Percentiles rank a stretch among this genome's conserved stretches.
phyloP scores from a whole-genome alignment of 129 eudicot species.

The Rutidosis leptorrhynchoides region DNA sequence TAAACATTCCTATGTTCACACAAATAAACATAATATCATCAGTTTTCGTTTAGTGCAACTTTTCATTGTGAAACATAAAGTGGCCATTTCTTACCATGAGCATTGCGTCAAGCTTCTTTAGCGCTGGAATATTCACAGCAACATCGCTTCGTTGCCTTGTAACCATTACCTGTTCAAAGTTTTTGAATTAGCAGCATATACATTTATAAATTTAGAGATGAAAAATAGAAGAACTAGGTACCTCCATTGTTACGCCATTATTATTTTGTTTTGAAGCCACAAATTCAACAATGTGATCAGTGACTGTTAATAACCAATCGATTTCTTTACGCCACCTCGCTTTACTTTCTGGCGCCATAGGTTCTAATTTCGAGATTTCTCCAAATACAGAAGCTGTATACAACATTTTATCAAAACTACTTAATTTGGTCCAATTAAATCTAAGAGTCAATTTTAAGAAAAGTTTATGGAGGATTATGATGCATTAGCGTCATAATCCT shows the following conservation, averaged over 20 bases:
- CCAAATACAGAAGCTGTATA: conserved; percentile 78
- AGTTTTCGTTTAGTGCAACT: neutral
- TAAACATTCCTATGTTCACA: conserved; percentile 54
- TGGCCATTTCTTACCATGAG: conserved; percentile 60
- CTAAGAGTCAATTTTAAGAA: too few relatives aligned
- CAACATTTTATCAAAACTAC: neutral
- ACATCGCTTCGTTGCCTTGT: conserved; percentile 76
- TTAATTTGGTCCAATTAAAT: neutral
- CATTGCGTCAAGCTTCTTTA: conserved; percentile 81
- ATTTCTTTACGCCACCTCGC: conserved; percentile 81
- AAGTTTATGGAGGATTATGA: too few relatives aligned
- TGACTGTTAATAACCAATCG: conserved; percentile 77
- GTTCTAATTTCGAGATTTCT: conserved; percentile 64
- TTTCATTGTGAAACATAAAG: neutral
- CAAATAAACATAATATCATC: conserved; percentile 8
- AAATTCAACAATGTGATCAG: conserved; percentile 82
- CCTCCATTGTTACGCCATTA: conserved; percentile 81
- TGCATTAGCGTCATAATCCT: too few relatives aligned
- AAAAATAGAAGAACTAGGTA: conserved; percentile 17
- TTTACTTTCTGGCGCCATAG: conserved; percentile 66
- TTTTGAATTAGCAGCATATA: neutral
- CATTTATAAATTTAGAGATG: neutral
- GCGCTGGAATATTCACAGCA: conserved; percentile 62
- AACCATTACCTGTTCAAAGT: conserved; percentile 54
- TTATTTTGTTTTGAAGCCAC: conserved; percentile 68